Percentiles rank a stretch among this genome's conserved stretches.
phyloP scores from a whole-genome alignment of 2,329 filamentous ascomycete genomes.

The Nemania diffusa region DNA sequence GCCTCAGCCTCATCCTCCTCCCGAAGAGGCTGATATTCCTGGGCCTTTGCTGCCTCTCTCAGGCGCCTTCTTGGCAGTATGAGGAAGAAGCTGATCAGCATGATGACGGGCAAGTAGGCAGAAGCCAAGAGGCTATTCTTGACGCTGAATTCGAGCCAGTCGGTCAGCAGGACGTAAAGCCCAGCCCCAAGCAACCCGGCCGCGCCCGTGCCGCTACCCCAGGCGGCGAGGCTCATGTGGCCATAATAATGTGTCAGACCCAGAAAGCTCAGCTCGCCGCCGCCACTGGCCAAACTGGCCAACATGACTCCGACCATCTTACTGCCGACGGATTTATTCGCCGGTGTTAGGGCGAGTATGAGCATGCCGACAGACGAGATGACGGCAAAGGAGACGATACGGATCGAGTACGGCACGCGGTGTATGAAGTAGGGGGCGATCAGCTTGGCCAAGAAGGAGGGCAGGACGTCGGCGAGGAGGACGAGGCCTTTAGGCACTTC shows the following conservation, averaged over 20 bases:
- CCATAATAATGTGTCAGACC: conserved; percentile 95
- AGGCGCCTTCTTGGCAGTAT: conserved; percentile 78
- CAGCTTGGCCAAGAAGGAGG: conserved; percentile 88
- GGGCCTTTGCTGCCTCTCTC: conserved; percentile 55
- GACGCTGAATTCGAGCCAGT: conserved; percentile 79
- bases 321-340: conserved; percentile 70
- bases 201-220: conserved; percentile 91
- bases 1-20: conserved; percentile 56
- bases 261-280: conserved; percentile 89
- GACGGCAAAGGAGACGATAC: conserved; percentile 78
- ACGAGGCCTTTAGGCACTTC: conserved; percentile 89
- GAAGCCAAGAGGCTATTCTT: conserved; percentile 79
- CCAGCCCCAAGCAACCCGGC: conserved; percentile 89
- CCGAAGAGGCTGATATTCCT: conserved; percentile 65
- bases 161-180: conserved; percentile 87
- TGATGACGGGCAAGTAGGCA: conserved; percentile 80
- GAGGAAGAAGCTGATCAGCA: conserved; percentile 87
- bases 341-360: conserved; percentile 82
- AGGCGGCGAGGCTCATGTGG: conserved; percentile 84
- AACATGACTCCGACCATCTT: conserved; percentile 87
- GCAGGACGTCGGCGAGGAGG: conserved; percentile 90
- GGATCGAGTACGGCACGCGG: conserved; percentile 79
- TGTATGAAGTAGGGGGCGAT: conserved; percentile 95
- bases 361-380: conserved; percentile 89
- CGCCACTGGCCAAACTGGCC: conserved; percentile 85